Evolutionary conservation across 208 protist species (phyloP).

Genomic region (Angomonas deanei): DNA sequence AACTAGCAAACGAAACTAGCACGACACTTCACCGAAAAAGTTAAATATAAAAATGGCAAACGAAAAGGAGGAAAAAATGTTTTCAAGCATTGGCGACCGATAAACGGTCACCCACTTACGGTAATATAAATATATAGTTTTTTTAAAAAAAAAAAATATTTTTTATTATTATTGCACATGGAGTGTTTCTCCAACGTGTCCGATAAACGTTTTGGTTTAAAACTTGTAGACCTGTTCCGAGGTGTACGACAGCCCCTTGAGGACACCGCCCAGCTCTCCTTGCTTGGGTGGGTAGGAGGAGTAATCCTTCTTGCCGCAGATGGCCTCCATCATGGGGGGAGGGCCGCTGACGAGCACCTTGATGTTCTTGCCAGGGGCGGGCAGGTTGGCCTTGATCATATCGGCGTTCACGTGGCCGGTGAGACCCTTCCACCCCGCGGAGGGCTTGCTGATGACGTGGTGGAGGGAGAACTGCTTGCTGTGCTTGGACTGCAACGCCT

Average conservation of each 20-base stretch:
- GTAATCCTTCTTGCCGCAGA: conserved; percentile 73
- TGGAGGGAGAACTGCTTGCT: conserved; percentile 56
- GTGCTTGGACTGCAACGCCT: conserved; percentile 38
- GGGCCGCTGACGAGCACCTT: conserved; percentile 71
- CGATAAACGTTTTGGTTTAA: too few species aligned
- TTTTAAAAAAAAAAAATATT: neutral
- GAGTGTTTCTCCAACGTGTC: neutral
- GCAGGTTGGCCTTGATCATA: conserved; percentile 65
- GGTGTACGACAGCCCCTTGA: conserved; percentile 34
- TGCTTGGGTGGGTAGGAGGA: conserved; percentile 43
- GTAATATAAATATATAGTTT: too few species aligned
- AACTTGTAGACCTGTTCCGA: conserved; percentile 71
- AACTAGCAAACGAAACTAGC: neutral
- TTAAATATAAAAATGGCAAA: neutral
- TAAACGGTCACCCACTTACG: too few species aligned
- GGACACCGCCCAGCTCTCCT: conserved; percentile 44
- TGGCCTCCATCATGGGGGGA: conserved; percentile 66
- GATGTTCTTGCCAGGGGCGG: conserved; percentile 23
- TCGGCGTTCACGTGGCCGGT: conserved; percentile 51
- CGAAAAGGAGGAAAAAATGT: conserved; percentile 1
- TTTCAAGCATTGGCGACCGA: too few species aligned
- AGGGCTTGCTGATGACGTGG: conserved; percentile 60
- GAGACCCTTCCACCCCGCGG: conserved; percentile 44
- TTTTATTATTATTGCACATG: conserved; percentile 6
- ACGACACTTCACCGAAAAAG: too few species aligned